Evolutionary conservation across 2,329 filamentous ascomycete species (phyloP), one percentile per base, ranked within the genome.

Genomic region (Fusarium liriodendri): DNA sequence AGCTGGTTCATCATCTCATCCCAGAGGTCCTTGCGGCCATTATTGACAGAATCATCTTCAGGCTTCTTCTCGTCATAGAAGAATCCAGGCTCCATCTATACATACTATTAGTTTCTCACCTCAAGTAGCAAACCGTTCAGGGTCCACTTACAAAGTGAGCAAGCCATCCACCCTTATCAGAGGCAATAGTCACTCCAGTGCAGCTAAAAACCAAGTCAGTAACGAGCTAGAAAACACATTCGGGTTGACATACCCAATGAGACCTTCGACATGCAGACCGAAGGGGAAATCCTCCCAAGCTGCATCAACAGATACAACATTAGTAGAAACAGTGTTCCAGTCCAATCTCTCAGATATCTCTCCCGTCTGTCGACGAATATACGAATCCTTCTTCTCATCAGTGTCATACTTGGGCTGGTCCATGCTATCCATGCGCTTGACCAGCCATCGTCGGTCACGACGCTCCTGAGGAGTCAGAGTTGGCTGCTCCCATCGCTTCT

Each of bases 1-100:
- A 65, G 63, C 9, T 65, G 63, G 32, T 61, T 25, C 67, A 47
- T 59, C 59, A 58, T 63, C 20, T 32, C 40, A 10, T 47, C 38
- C 54, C 29, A 60, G 32, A 59, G 52, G 27, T 52, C 38, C 27
- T 63, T 57, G 9, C 59, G 63, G 10, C 54, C 59, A 10, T 63
- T 60, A 25, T 58, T 52, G 6, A 59, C 54, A 2, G 14, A 10
- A 3, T 45, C 59, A 10, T 59, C 52, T 1, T 20, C 47, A 2
- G 37, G 58, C 29, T 50, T 33, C 11, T 42, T 42, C 1, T 60
- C 57, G 6, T 60, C 57, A 2, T 60, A 60, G 25, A 60, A 60
- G 37, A 60, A 60, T 32, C 57, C 57, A 1, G 57, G 57, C 5
- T 60, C 57, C 57, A 60, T 60, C 37, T 59, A 20, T 5, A 10